Evolutionary conservation across 2,329 filamentous ascomycete species (phyloP), one percentile per base, ranked within the genome.

Genomic region (Botryotinia convoluta): DNA sequence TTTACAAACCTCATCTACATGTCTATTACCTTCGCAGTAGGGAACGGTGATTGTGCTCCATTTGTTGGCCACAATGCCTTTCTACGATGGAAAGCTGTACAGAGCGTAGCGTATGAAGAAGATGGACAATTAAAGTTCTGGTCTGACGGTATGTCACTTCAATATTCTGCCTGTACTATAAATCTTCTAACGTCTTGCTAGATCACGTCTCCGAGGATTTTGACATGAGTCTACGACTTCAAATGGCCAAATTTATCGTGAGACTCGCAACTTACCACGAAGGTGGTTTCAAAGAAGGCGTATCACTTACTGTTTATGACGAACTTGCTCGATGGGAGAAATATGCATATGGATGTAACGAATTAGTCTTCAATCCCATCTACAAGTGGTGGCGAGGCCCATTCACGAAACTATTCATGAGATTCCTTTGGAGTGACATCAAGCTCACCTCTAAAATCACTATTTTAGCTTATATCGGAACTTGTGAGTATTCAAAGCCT

Each of bases 21-120:
- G 0, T 88, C 90, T 48, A 94, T 94, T 78, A 86, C 87, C 39
- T 94, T 90, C 78, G 88, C 89, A 32, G 91, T 93, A 42, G 88
- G 89, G 10, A 91, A 88, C 69, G 92, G 92, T 7, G 92, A 94
- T 71, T 88, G 91, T 10, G 76, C 77, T 67, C 77, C 76, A 1
- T 94, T 94, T 77, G 92, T 94, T 75, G 92, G 92, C 0, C 92
- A 94, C 84, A 94, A 94, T 78, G 92, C 92, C 1, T 88, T 94
- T 74, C 84, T 94, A 22, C 87, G 92, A 35, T 94, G 92, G 92
- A 84, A 85, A 67, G 89, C 89, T 14, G 83, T 91, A 44, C 89
- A 91, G 76, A 84, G 87, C 67, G 86, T 90, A 62, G 85, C 85
- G 4, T 88, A 86, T 78, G 81, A 83, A 68, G 87, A 89, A 72